Evolutionary conservation across 2,329 filamentous ascomycete genomes (phyloP).

Genomic region (Hymenoscyphus salicellus): DNA sequence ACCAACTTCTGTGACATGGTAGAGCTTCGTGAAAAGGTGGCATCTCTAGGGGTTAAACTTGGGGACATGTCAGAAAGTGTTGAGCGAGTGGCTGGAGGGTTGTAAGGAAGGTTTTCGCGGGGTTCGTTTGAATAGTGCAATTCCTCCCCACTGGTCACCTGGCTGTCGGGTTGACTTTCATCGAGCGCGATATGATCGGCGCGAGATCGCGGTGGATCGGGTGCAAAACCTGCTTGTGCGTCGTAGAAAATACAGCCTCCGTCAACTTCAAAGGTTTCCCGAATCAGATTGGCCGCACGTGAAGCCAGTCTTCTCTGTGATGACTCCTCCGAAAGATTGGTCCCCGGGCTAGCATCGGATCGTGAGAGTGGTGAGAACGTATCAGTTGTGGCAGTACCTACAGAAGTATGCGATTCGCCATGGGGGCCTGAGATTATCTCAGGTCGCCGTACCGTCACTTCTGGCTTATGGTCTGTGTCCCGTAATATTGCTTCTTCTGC

Average conservation of each 20-base stretch:
- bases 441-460: constrained; percentile 11
- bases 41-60: constrained; percentile 7
- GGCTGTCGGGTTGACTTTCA: constrained; percentile 20
- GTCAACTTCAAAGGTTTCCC: constrained; percentile 36
- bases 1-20: constrained; percentile 21
- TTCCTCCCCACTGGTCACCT: constrained; percentile 21
- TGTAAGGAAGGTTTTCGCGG: not conserved
- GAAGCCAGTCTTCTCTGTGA: constrained; percentile 32
- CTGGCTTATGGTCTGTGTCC: not conserved
- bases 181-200: not conserved
- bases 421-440: constrained; percentile 19
- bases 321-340: constrained; percentile 29
- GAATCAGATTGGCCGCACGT: constrained; percentile 35
- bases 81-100: not conserved
- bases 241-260: constrained; percentile 36
- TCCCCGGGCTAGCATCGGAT: constrained; percentile 18
- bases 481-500: constrained; percentile 21
- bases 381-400: constrained; percentile 16
- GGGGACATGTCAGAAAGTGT: not conserved
- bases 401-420: constrained; percentile 19
- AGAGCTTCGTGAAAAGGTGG: constrained; percentile 22
- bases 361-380: constrained; percentile 21
- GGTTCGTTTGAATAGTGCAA: constrained; percentile 9
- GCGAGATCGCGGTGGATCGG: constrained; percentile 14
- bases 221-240: constrained; percentile 32